Conservation (phyloP, 805 yeast genomes). For the Lachancea sp. region DNA sequence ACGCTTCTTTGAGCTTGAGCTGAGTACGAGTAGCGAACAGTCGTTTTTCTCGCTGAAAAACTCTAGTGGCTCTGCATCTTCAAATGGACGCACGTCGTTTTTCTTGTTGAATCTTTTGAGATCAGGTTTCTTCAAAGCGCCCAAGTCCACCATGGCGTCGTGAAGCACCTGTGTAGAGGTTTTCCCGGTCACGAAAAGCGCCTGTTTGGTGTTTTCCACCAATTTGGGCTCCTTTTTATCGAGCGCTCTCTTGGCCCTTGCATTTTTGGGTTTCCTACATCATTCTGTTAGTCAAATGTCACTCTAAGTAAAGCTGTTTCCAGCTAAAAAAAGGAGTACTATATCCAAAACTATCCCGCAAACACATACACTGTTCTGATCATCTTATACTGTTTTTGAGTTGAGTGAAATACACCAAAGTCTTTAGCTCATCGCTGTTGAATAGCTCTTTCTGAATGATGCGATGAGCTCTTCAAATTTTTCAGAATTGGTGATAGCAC, state of each 20-base stretch:
- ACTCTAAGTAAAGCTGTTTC: too few species aligned
- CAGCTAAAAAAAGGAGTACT: too few species aligned
- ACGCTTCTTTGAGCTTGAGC: slow-evolving; percentile 81
- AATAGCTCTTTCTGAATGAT: not conserved
- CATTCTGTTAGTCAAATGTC: slow-evolving; percentile 1
- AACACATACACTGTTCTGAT: slow-evolving; percentile 33
- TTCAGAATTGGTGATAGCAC: slow-evolving; percentile 31
- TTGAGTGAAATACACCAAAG: not conserved
- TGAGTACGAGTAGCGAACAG: slow-evolving; percentile 71
- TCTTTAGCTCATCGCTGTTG: not conserved
- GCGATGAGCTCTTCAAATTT: slow-evolving; percentile 40
- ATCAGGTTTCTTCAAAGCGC: slow-evolving; percentile 87
- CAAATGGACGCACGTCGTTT: slow-evolving; percentile 88
- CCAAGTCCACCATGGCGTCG: slow-evolving; percentile 81
- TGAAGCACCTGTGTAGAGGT: slow-evolving; percentile 73
- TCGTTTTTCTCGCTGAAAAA: slow-evolving; percentile 95
- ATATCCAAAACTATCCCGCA: too few species aligned
- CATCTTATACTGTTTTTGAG: slow-evolving; percentile 17
- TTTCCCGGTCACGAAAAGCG: slow-evolving; percentile 86
- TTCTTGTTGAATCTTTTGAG: slow-evolving; percentile 81
- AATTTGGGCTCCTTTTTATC: slow-evolving; percentile 84
- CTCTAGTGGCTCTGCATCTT: slow-evolving; percentile 77
- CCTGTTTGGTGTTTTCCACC: slow-evolving; percentile 83
- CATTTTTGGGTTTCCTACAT: slow-evolving; percentile 71
- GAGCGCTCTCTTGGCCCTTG: slow-evolving; percentile 90